Conservation (phyloP, 306 rosid genomes). For the Quercus rubra region DNA sequence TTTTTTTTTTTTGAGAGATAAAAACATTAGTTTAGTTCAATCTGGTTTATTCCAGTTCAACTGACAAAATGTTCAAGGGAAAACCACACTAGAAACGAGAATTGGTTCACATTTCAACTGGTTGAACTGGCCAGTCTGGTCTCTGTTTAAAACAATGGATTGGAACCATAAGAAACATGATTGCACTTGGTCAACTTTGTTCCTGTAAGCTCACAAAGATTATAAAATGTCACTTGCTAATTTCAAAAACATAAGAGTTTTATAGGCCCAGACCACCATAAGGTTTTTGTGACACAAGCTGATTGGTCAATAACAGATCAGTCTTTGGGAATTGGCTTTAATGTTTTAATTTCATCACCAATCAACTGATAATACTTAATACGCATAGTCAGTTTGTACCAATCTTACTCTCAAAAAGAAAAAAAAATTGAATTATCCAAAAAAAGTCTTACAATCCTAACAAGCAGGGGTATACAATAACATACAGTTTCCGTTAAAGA, state of each 20-base stretch:
- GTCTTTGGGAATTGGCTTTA: constrained; percentile 2
- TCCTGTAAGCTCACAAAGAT: not conserved
- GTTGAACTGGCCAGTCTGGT: too few relatives aligned
- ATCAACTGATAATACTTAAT: not conserved
- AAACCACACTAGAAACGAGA: too few relatives aligned
- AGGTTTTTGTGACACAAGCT: constrained; percentile 8
- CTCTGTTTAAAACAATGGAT: too few relatives aligned
- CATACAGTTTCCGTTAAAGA: not conserved
- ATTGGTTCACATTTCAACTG: too few relatives aligned
- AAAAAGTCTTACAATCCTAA: not conserved
- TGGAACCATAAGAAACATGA: too few relatives aligned
- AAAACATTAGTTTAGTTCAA: too few relatives aligned
- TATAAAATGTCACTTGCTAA: not conserved
- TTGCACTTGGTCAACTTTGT: not conserved
- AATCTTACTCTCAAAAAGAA: not conserved
- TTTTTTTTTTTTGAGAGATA: too few relatives aligned
- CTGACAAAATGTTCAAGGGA: too few relatives aligned
- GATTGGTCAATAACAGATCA: constrained; percentile 6
- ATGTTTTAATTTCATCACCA: not conserved
- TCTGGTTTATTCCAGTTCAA: too few relatives aligned
- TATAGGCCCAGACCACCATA: constrained; percentile 2
- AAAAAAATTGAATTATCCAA: not conserved
- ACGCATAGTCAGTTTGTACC: not conserved
- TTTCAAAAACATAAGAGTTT: not conserved
- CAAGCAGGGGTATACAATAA: not conserved